These are phyloP conservation scores for Tarenaya hassleriana DNA, from an alignment of 345 rosid genomes.

Conservation along the genomic window DNA sequence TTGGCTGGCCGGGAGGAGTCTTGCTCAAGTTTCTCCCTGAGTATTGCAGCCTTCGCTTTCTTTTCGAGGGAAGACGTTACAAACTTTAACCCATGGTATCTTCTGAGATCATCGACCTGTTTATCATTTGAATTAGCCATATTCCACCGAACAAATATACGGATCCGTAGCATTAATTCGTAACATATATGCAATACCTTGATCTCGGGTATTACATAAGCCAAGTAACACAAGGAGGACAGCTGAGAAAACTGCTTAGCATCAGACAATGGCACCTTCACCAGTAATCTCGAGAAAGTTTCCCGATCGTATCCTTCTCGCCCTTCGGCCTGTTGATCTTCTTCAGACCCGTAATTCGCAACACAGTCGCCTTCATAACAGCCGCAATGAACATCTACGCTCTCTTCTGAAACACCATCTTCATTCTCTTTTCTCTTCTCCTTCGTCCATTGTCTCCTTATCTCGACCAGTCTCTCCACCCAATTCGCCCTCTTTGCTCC, in stretches of 20 bases:
- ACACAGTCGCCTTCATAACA: slow-evolving; percentile 33
- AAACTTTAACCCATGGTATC: slow-evolving; percentile 49
- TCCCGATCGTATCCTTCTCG: slow-evolving; percentile 36
- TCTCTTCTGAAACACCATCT: slow-evolving; percentile 17
- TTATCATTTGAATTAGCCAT: too few species aligned
- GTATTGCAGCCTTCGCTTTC: slow-evolving; percentile 58
- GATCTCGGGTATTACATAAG: slow-evolving; percentile 67
- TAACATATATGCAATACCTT: too few species aligned
- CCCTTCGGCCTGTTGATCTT: slow-evolving; percentile 29
- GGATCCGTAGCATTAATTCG: too few species aligned
- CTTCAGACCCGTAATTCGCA: too few species aligned
- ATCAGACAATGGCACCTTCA: slow-evolving; percentile 53
- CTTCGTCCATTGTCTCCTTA: slow-evolving; percentile 50
- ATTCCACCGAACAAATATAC: too few species aligned
- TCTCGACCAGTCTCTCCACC: slow-evolving; percentile 65
- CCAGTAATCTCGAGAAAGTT: slow-evolving; percentile 49
- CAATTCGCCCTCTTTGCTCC: slow-evolving; percentile 54
- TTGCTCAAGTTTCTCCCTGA: slow-evolving; percentile 48
- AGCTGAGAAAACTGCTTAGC: slow-evolving; percentile 62
- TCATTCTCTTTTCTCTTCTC: slow-evolving; percentile 26
- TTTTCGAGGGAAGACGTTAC: slow-evolving; percentile 79
- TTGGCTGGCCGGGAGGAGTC: slow-evolving; percentile 41
- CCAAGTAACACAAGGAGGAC: slow-evolving; percentile 77
- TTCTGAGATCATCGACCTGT: slow-evolving; percentile 54
- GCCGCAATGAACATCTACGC: slow-evolving; percentile 28